Base-by-base conservation (phyloP, 495 filamentous ascomycete genomes). In the Hyaloscypha bicolor region DNA sequence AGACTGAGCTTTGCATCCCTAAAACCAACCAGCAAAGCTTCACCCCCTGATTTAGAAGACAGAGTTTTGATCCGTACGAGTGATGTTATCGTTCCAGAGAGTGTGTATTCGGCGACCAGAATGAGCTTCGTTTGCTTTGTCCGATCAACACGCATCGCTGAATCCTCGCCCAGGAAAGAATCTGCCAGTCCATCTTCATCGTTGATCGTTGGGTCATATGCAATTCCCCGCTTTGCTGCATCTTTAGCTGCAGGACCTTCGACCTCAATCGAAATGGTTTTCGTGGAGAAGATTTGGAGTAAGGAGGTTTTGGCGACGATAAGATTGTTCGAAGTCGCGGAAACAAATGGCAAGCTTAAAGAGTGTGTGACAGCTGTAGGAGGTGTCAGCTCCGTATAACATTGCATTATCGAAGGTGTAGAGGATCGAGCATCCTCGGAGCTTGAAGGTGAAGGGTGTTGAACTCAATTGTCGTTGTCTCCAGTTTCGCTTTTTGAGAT, bases 321-420 rank as follows among this genome's bases (percentile, higher is more conserved):
- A 69, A 98, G 85, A 74, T 98, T 97, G 73, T 85, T 88, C 66
- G 90, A 87, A 60, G 88, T 86, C 19, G 91, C 79, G 33, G 88
- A 88, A 52, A 89, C 79, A 73, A 99, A 94, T 25, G 93, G 87
- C 21, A 97, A 78, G 53, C 83, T 84, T 72, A 98, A 76, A 42
- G 94, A 91, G 80, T 97, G 91, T 64, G 93, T 93, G 74, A 99
- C 92, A 71, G 93, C 93, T 72, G 93, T 96, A 25, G 95, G 93
- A 79, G 95, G 89, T 71, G 92, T 87, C 73, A 99, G 80, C 83
- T 97, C 93, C 69, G 92, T 93, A 81, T 97, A 98, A 81, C 82
- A 85, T 73, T 87, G 84, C 84, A 87, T 87, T 69, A 72, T 75
- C 65, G 51, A 58, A 35, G 39, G 9, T 19, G 32, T 39, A 48